Conservation (phyloP, 2,329 filamentous ascomycete genomes). For the Arthrobotrys entomopaga region DNA sequence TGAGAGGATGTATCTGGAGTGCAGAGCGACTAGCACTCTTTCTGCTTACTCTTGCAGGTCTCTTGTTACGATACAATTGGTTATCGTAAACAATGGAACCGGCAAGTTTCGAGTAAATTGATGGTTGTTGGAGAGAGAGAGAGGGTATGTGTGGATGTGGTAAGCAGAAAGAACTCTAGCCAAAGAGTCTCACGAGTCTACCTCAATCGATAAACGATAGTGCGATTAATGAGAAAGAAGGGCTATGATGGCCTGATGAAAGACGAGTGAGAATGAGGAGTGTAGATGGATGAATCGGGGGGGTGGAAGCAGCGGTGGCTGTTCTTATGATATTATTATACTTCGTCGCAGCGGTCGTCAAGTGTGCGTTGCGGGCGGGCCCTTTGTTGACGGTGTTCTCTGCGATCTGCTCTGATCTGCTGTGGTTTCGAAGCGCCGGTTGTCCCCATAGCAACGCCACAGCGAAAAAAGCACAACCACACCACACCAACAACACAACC, state of each 20-base stretch:
- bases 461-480: not conserved
- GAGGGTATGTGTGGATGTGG: not conserved
- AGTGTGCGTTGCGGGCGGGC: constrained; percentile 11
- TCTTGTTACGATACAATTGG: not conserved
- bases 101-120: not conserved
- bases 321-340: not conserved
- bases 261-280: constrained; percentile 11
- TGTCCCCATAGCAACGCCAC: constrained; percentile 50
- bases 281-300: constrained; percentile 43
- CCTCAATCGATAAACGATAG: constrained; percentile 19
- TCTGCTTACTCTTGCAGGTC: not conserved
- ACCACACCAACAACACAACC: not conserved
- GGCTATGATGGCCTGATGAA: constrained; percentile 3
- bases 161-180: constrained; percentile 28
- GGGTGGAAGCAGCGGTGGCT: not conserved
- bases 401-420: constrained; percentile 1
- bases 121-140: not conserved
- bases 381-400: constrained; percentile 40
- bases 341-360: constrained; percentile 9
- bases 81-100: not conserved
- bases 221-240: not conserved
- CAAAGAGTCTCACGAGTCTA: constrained; percentile 27
- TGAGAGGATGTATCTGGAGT: constrained; percentile 8
- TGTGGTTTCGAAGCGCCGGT: constrained; percentile 47
- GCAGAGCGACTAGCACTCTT: constrained; percentile 7